Base-by-base conservation (phyloP, 495 filamentous ascomycete species). In the Hypomontagnella submonticulosa region DNA sequence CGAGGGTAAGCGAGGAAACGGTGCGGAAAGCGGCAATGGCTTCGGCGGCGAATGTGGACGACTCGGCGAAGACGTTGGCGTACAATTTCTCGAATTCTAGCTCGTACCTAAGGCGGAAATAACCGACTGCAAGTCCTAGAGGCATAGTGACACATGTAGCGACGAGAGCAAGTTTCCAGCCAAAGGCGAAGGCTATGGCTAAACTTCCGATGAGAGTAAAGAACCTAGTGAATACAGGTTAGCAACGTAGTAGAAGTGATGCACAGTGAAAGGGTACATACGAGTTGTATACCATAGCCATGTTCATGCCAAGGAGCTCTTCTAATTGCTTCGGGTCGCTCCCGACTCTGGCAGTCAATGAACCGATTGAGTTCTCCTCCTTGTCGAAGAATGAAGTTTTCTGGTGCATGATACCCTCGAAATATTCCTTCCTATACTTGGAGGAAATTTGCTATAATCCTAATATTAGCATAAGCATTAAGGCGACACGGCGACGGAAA, bases 381-480 rank as follows among this genome's bases (percentile, higher is more conserved):
- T 75, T 71, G 71, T 92, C 89, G 60, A 89, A 92, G 73, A 88
- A 92, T 0, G 80, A 70, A 15, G 85, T 83, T 47, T 85, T 84
- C 58, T 88, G 83, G 59, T 73, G 76, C 16, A 89, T 59, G 44
- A 86, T 81, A 41, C 76, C 77, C 38, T 85, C 77, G 53, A 90
- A 83, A 59, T 88, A 85, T 67, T 90, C 79, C 43, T 81, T 78
- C 23, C 86, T 79, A 66, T 87, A 88, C 10, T 76, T 75, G 4
- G 81, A 54, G n/a, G 75, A 64, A 57, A 84, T 76, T 62, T 75
- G 68, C 48, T 76, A 52, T 43, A n/a, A 19, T 32, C 7, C 4
- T 0, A 23, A 49, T 57, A 27, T 79, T 71, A 52, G 69, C 57
- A 60, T 71, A 73, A 33, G 50, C 46, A 0, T 44, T 66, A 1